Evolutionary conservation across 805 yeast species (phyloP).

Genomic region (Brettanomyces naardenensis): DNA sequence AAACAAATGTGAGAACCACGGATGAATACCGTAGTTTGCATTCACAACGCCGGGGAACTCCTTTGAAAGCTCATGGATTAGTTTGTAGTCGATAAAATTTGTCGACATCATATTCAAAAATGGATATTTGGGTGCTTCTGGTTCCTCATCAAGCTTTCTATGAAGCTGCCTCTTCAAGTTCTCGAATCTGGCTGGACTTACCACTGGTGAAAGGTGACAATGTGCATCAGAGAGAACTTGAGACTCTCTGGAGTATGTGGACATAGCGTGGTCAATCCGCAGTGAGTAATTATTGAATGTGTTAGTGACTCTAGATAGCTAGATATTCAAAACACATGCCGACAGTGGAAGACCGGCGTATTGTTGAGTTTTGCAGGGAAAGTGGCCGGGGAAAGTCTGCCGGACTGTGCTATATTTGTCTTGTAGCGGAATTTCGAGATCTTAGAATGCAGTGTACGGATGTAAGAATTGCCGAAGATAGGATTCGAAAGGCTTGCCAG

Average conservation of each 20-base stretch:
- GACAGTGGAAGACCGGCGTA: too few species aligned
- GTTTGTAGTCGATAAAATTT: slow-evolving; percentile 29
- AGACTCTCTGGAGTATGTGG: not conserved
- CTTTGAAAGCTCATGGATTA: slow-evolving; percentile 17
- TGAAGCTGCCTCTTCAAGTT: slow-evolving; percentile 5
- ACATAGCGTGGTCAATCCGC: too few species aligned
- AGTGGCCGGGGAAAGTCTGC: too few species aligned
- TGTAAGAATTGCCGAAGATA: too few species aligned
- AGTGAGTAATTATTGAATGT: too few species aligned
- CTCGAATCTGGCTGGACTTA: slow-evolving; percentile 4
- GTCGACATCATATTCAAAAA: slow-evolving; percentile 38
- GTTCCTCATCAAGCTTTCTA: slow-evolving; percentile 1
- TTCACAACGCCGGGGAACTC: slow-evolving; percentile 18
- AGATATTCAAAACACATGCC: too few species aligned
- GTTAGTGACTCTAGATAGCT: too few species aligned
- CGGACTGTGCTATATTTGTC: too few species aligned
- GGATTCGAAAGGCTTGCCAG: too few species aligned
- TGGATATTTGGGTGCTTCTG: slow-evolving; percentile 6
- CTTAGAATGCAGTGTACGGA: too few species aligned
- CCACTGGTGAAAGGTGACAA: slow-evolving; percentile 29
- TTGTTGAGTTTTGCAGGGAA: too few species aligned
- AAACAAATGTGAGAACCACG: slow-evolving; percentile 80
- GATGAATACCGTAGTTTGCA: slow-evolving; percentile 74
- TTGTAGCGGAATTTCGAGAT: too few species aligned
- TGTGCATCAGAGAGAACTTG: slow-evolving; percentile 29